These are phyloP conservation scores for Suhomyces coccinellae DNA, from an alignment of 1,139 yeast species.

Conservation along the genomic window DNA sequence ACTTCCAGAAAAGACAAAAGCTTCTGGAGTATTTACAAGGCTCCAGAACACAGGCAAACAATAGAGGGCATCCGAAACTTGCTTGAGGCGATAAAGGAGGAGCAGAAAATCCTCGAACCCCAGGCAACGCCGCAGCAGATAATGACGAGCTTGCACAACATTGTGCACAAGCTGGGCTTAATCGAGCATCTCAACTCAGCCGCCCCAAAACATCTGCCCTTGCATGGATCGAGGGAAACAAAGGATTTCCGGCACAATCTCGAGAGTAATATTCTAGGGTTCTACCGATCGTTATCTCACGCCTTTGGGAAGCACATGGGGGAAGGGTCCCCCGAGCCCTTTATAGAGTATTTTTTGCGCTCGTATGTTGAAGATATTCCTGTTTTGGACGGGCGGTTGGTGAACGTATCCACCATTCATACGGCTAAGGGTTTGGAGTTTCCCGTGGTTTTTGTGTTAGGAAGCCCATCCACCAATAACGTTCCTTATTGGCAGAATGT, in stretches of 20 bases:
- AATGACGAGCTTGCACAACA: constrained; percentile 21
- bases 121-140: constrained; percentile 19
- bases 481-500: constrained; percentile 23
- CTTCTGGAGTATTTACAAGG: constrained; percentile 13
- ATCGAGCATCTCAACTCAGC: constrained; percentile 25
- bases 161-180: constrained; percentile 24
- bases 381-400: constrained; percentile 25
- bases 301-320: constrained; percentile 21
- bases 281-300: constrained; percentile 27
- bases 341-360: constrained; percentile 41
- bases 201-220: background rate
- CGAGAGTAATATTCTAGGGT: constrained; percentile 23
- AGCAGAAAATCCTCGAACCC: background rate
- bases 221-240: constrained; percentile 1
- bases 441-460: constrained; percentile 62
- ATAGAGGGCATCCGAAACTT: constrained; percentile 10
- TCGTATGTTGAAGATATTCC: constrained; percentile 48
- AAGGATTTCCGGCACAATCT: constrained; percentile 16
- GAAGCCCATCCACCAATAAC: constrained; percentile 20
- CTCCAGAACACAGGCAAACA: constrained; percentile 11
- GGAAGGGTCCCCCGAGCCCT: constrained; percentile 20
- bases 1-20: background rate
- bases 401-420: constrained; percentile 65
- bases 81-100: constrained; percentile 11
- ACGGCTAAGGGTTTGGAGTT: constrained; percentile 73